phyloP scores from a whole-genome alignment of 2,329 filamentous ascomycete species.

The Akanthomyces lecanii region DNA sequence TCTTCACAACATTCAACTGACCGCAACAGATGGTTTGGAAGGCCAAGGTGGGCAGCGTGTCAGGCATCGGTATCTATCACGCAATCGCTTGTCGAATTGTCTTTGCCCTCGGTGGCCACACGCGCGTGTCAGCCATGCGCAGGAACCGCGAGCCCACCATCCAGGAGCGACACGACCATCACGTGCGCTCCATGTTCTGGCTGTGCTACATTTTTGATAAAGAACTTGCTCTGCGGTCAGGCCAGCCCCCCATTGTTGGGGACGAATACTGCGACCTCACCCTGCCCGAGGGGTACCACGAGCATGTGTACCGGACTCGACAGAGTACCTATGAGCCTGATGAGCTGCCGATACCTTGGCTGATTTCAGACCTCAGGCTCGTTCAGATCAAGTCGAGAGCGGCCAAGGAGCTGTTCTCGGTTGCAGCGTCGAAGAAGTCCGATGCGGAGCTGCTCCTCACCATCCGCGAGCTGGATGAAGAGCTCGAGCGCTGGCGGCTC shows the following conservation, averaged over 20 bases:
- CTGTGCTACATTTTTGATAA: slow-evolving; percentile 52
- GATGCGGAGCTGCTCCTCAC: slow-evolving; percentile 51
- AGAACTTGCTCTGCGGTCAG: slow-evolving; percentile 48
- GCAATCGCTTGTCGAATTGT: slow-evolving; percentile 44
- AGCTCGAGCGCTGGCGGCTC: slow-evolving; percentile 51
- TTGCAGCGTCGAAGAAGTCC: slow-evolving; percentile 47
- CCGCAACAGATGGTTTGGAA: slow-evolving; percentile 33
- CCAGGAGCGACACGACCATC: slow-evolving; percentile 27
- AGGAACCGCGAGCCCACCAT: slow-evolving; percentile 18
- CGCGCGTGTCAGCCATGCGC: slow-evolving; percentile 18
- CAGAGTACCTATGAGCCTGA: slow-evolving; percentile 16
- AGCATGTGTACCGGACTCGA: background rate
- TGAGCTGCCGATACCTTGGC: slow-evolving; percentile 33
- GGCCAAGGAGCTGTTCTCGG: slow-evolving; percentile 21
- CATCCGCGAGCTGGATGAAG: slow-evolving; percentile 54
- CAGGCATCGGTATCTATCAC: slow-evolving; percentile 41
- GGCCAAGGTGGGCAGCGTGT: too few species aligned
- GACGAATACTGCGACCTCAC: slow-evolving; percentile 51
- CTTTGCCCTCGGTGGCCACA: slow-evolving; percentile 47
- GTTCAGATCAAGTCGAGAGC: slow-evolving; percentile 47
- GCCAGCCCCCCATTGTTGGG: slow-evolving; percentile 46
- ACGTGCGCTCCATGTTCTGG: slow-evolving; percentile 48
- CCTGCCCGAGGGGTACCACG: slow-evolving; percentile 36
- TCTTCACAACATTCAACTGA: too few species aligned
- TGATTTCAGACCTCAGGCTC: too few species aligned